Conservation (phyloP, 1,284 basidiomycete species). For the Thelephora terrestris region DNA sequence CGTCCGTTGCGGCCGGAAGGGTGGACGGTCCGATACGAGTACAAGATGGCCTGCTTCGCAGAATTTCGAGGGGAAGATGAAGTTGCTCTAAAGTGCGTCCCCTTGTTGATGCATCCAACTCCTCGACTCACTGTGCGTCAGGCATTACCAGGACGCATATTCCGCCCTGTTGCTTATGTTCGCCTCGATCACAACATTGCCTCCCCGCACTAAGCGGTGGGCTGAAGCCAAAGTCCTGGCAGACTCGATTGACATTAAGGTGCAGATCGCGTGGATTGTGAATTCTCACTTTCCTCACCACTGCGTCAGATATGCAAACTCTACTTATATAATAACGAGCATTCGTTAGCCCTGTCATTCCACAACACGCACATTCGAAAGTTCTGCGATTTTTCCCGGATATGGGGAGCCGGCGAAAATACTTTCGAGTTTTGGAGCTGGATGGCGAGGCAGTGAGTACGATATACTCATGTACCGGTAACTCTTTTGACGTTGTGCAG, state of each 20-base stretch:
- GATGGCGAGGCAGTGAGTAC: constrained; percentile 82
- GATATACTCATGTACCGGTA: not conserved
- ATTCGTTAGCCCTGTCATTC: constrained; percentile 66
- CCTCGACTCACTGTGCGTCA: constrained; percentile 22
- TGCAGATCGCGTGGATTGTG: constrained; percentile 20
- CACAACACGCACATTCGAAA: constrained; percentile 77
- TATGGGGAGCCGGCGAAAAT: constrained; percentile 96
- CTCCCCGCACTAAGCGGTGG: constrained; percentile 94
- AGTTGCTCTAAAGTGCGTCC: constrained; percentile 68
- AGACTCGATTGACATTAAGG: constrained; percentile 85
- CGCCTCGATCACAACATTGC: constrained; percentile 72
- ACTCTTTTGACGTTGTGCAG: constrained; percentile 27
- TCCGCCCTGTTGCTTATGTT: constrained; percentile 78
- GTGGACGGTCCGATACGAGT: constrained; percentile 95
- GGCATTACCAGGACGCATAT: constrained; percentile 90
- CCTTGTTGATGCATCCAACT: constrained; percentile 9
- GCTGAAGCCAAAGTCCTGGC: constrained; percentile 96
- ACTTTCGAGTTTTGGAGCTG: constrained; percentile 98
- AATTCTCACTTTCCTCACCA: not conserved
- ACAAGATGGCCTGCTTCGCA: constrained; percentile 93
- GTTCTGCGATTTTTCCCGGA: constrained; percentile 81
- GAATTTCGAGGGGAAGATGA: constrained; percentile 90
- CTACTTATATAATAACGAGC: constrained; percentile 82
- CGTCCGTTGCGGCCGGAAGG: constrained; percentile 74
- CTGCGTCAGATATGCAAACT: constrained; percentile 67